Percentiles rank a stretch among this genome's conserved stretches.
Conservation (phyloP, 805 yeast genomes). For the Suhomyces vadensis region DNA sequence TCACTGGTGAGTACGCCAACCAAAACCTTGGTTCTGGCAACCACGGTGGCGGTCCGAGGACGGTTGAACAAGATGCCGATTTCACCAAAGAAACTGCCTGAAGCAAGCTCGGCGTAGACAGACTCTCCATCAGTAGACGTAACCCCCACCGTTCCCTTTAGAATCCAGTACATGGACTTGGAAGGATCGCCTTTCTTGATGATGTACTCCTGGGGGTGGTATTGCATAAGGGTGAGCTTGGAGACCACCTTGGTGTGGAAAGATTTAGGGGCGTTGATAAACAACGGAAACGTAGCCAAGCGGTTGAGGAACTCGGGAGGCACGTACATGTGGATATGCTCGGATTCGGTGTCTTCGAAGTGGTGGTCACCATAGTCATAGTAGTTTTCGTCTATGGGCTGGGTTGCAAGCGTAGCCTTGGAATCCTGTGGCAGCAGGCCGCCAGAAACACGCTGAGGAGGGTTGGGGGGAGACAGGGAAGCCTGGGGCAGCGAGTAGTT, state of each 20-base stretch:
- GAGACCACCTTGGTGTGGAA: conserved; percentile 62
- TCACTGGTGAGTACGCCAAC: conserved; percentile 70
- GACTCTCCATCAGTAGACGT: conserved; percentile 78
- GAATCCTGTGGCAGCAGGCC: neutral
- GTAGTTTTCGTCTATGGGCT: conserved; percentile 12
- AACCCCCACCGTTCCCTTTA: conserved; percentile 74
- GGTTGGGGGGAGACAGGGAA: neutral
- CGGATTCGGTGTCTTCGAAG: conserved; percentile 12
- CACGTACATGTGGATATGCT: conserved; percentile 19
- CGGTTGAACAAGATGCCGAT: conserved; percentile 74
- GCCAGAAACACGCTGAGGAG: neutral
- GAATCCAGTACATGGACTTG: conserved; percentile 76
- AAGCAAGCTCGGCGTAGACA: conserved; percentile 64
- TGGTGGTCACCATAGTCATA: conserved; percentile 10
- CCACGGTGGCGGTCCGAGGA: conserved; percentile 78
- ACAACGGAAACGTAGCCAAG: conserved; percentile 61
- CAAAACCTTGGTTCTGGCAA: conserved; percentile 65
- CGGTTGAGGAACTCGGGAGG: conserved; percentile 59
- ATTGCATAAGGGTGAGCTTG: conserved; percentile 57
- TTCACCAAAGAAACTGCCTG: conserved; percentile 77
- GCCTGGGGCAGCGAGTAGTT: neutral
- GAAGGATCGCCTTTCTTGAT: conserved; percentile 73
- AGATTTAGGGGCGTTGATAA: conserved; percentile 64
- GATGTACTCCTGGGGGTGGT: conserved; percentile 67
- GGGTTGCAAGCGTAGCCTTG: neutral